Percentiles rank a stretch among this genome's conserved stretches.
Evolutionary conservation across 1,284 basidiomycete species (phyloP).

Genomic region (Moniliella sp.): DNA sequence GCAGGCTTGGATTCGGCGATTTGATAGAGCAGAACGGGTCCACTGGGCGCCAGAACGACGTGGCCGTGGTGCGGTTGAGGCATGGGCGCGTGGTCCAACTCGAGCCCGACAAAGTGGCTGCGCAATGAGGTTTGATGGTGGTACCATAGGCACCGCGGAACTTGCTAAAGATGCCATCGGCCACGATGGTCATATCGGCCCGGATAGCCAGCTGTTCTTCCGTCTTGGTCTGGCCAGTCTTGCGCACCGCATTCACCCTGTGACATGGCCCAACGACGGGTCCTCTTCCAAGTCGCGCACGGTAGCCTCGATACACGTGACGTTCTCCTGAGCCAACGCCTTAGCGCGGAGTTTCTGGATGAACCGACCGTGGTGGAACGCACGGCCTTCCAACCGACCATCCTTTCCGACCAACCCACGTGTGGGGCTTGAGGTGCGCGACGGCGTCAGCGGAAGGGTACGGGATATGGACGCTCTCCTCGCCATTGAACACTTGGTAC

Average conservation of each 20-base stretch:
- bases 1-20: slow-evolving; percentile 45
- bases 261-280: slow-evolving; percentile 12
- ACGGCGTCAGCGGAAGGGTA: slow-evolving; percentile 44
- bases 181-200: slow-evolving; percentile 63
- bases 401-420: slow-evolving; percentile 27
- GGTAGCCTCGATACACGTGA: slow-evolving; percentile 17
- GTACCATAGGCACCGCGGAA: slow-evolving; percentile 42
- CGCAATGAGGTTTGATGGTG: slow-evolving; percentile 39
- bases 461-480: slow-evolving; percentile 52
- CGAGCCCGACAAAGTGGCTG: slow-evolving; percentile 60
- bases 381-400: slow-evolving; percentile 48
- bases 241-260: slow-evolving; percentile 10
- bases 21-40: slow-evolving; percentile 73
- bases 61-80: slow-evolving; percentile 70
- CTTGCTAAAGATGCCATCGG: slow-evolving; percentile 84
- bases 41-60: slow-evolving; percentile 49
- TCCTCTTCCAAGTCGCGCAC: slow-evolving; percentile 19
- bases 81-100: slow-evolving; percentile 52
- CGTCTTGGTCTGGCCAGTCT: not conserved
- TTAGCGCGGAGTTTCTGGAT: slow-evolving; percentile 56
- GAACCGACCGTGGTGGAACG: slow-evolving; percentile 82
- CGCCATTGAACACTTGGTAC: slow-evolving; percentile 56
- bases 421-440: not conserved
- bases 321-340: slow-evolving; percentile 37
- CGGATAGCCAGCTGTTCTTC: slow-evolving; percentile 25